Conservation (phyloP, 768 basidiomycete genomes). For the Phlebiopsis gigantea region DNA sequence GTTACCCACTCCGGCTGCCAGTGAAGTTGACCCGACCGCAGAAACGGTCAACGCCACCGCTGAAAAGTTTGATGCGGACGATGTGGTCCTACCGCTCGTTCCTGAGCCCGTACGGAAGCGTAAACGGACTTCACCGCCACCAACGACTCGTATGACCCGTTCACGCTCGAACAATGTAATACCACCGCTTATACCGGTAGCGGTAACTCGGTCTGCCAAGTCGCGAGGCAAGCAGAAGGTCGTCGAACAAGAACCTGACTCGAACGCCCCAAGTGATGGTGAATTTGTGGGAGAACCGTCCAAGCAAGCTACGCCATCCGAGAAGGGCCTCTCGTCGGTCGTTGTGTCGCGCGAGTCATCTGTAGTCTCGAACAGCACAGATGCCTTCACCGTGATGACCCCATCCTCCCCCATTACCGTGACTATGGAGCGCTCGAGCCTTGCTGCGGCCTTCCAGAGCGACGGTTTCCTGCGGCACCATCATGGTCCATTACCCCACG, state of each 20-base stretch:
- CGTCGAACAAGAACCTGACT: slow-evolving; percentile 14
- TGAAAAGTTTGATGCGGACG: not conserved
- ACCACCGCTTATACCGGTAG: not conserved
- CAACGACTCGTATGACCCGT: slow-evolving; percentile 3
- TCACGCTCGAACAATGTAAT: not conserved
- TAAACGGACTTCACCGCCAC: slow-evolving; percentile 9
- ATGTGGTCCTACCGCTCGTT: not conserved
- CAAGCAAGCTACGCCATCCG: not conserved
- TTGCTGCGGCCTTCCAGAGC: not conserved
- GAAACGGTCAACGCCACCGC: not conserved
- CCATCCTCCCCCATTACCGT: slow-evolving; percentile 13
- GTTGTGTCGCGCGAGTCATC: slow-evolving; percentile 32
- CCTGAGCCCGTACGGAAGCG: slow-evolving; percentile 5
- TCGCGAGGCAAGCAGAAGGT: slow-evolving; percentile 32
- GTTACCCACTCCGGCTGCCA: no score
- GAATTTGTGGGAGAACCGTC: not conserved
- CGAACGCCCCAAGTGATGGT: not conserved
- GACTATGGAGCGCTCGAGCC: not conserved
- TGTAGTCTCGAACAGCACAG: slow-evolving; percentile 31
- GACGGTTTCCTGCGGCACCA: slow-evolving; percentile 3
- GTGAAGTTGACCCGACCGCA: no score
- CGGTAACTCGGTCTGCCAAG: slow-evolving; percentile 5
- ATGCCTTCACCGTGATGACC: slow-evolving; percentile 18
- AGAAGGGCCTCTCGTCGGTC: not conserved
- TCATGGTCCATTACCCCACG: not conserved